phyloP scores from a whole-genome alignment of 176 grass and related monocot species.

The Bothriochloa decipiens region DNA sequence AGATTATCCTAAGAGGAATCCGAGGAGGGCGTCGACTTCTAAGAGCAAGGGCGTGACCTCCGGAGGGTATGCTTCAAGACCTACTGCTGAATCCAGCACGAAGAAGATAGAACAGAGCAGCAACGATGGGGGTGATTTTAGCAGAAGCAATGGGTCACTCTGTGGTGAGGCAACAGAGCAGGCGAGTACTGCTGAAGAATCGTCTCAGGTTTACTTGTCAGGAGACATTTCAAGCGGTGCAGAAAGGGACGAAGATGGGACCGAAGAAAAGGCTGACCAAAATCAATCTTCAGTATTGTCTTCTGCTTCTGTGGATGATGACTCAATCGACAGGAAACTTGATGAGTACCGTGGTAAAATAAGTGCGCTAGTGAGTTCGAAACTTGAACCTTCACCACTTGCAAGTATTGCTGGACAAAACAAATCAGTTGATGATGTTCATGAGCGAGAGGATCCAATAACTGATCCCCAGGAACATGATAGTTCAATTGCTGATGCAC shows the following conservation, averaged over 20 bases:
- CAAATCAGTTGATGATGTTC: not conserved
- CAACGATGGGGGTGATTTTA: slow-evolving; percentile 19
- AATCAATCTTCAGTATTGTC: slow-evolving; percentile 12
- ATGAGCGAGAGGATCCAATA: slow-evolving; percentile 16
- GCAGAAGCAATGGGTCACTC: slow-evolving; percentile 15
- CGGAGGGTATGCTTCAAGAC: slow-evolving; percentile 54
- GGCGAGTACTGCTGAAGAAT: slow-evolving; percentile 3
- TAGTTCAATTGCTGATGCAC: slow-evolving; percentile 6
- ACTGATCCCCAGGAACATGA: slow-evolving; percentile 26
- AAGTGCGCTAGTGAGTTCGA: slow-evolving; percentile 38
- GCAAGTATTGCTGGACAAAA: not conserved
- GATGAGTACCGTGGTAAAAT: slow-evolving; percentile 49
- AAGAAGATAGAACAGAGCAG: slow-evolving; percentile 54
- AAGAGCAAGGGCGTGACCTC: slow-evolving; percentile 54
- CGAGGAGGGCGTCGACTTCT: slow-evolving; percentile 47
- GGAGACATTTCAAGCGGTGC: slow-evolving; percentile 16
- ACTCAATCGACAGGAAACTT: slow-evolving; percentile 51
- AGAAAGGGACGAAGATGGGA: slow-evolving; percentile 21
- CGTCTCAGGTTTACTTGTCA: slow-evolving; percentile 16
- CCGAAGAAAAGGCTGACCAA: slow-evolving; percentile 17
- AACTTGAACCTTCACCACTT: slow-evolving; percentile 19
- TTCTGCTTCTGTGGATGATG: slow-evolving; percentile 28
- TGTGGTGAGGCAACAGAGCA: slow-evolving; percentile 3
- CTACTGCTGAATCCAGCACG: slow-evolving; percentile 36
- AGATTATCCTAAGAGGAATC: slow-evolving; percentile 72